These are phyloP conservation scores for Stygiomarasmius scandens DNA, from an alignment of 1,284 basidiomycete genomes.

Conservation along the genomic window DNA sequence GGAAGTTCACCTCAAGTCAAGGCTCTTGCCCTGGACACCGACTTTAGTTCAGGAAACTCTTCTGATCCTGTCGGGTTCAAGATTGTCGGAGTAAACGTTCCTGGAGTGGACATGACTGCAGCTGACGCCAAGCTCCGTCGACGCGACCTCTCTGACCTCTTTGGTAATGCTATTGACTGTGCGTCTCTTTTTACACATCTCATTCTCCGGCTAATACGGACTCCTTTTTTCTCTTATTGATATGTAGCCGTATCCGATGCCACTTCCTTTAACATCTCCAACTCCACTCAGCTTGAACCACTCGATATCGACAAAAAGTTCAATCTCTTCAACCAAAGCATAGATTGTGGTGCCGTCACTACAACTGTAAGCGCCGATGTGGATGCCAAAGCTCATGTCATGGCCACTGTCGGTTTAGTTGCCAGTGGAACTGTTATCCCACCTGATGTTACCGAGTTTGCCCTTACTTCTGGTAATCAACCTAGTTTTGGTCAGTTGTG, in stretches of 20 bases:
- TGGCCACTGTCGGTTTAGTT: neutral
- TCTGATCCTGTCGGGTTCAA: slow-evolving; percentile 30
- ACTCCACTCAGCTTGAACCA: neutral
- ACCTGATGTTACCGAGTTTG: neutral
- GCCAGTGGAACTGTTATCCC: neutral
- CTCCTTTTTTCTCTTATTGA: neutral
- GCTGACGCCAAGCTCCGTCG: slow-evolving; percentile 16
- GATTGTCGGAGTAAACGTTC: slow-evolving; percentile 28
- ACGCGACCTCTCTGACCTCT: neutral
- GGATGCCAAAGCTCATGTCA: neutral
- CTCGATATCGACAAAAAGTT: neutral
- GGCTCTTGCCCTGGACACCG: slow-evolving; percentile 36
- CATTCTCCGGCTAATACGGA: neutral
- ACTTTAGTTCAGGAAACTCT: slow-evolving; percentile 31
- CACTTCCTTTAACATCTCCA: neutral
- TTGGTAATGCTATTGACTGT: neutral
- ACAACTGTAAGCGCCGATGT: neutral
- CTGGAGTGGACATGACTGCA: slow-evolving; percentile 23
- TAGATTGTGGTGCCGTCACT: neutral
- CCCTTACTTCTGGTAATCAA: neutral
- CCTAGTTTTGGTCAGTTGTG: slow-evolving; percentile 3
- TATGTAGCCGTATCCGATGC: neutral
- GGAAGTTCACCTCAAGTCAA: slow-evolving; percentile 30
- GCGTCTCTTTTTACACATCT: neutral
- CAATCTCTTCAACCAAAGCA: neutral